A percentile compares a stretch with the other conserved stretches of the same genome.
Conservation (phyloP, 495 filamentous ascomycete species). For the Delitschia confertaspora region DNA sequence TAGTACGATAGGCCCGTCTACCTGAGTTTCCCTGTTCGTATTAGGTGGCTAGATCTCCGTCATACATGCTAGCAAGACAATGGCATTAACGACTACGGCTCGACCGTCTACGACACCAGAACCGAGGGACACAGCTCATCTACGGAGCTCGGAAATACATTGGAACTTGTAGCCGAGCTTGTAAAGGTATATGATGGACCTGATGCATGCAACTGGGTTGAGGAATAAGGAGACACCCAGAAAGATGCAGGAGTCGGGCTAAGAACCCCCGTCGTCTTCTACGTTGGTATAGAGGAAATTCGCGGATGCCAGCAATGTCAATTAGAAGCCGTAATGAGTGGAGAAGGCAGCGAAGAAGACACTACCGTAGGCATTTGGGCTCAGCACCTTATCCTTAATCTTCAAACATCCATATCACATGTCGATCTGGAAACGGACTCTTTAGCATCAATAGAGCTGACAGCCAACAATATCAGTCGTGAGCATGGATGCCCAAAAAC, state of each 20-base stretch:
- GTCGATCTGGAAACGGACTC: no score
- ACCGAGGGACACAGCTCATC: conserved; percentile 80
- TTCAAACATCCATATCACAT: conserved; percentile 9
- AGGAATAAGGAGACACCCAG: conserved; percentile 72
- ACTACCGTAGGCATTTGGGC: conserved; percentile 55
- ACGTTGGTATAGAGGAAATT: conserved; percentile 67
- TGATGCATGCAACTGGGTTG: conserved; percentile 85
- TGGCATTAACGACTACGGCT: conserved; percentile 83
- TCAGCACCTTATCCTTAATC: no score
- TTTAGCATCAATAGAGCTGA: no score
- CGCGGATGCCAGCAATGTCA: conserved; percentile 53
- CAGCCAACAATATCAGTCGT: no score
- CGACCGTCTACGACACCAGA: conserved; percentile 89
- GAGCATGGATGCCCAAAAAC: no score
- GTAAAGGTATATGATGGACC: conserved; percentile 83
- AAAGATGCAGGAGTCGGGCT: conserved; percentile 53
- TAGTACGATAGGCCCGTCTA: neutral
- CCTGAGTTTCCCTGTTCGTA: neutral
- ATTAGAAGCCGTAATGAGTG: conserved; percentile 37
- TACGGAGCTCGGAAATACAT: conserved; percentile 69
- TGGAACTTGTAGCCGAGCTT: conserved; percentile 87
- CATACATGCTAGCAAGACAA: conserved; percentile 94
- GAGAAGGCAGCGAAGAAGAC: conserved; percentile 46
- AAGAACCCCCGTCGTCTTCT: conserved; percentile 72
- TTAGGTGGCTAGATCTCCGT: conserved; percentile 73